phyloP scores from a whole-genome alignment of 1,284 basidiomycete genomes.

The Cutaneotrichosporon sp. region DNA sequence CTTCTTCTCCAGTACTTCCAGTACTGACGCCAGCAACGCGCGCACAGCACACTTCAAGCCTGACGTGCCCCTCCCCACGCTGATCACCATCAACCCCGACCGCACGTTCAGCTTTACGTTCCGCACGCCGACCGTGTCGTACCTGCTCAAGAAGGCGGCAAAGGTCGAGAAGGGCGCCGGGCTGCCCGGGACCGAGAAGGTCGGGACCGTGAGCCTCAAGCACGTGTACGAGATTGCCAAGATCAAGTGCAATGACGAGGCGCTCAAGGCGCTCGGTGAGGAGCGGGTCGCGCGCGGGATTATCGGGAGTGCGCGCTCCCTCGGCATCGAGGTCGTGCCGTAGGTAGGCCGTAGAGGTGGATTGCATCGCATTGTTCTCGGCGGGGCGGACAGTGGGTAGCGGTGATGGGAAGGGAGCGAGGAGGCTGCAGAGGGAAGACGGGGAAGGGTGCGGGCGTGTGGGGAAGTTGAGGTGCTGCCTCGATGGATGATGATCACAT shows the following conservation, averaged over 20 bases:
- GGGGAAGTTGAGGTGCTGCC: no score
- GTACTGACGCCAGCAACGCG: constrained; percentile 64
- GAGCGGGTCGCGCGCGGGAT: constrained; percentile 86
- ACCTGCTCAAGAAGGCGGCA: constrained; percentile 89
- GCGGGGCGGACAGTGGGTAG: not conserved
- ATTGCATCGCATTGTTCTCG: constrained; percentile 19
- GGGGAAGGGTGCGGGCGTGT: no score
- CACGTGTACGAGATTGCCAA: constrained; percentile 99
- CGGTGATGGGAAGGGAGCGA: not conserved
- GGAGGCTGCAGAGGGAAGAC: not conserved
- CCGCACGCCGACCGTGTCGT: constrained; percentile 87
- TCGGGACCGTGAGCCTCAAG: constrained; percentile 87
- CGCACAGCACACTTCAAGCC: constrained; percentile 84
- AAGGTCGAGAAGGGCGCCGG: constrained; percentile 86
- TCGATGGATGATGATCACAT: no score
- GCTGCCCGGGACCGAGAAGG: constrained; percentile 46
- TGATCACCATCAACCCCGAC: constrained; percentile 92
- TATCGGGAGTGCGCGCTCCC: constrained; percentile 76
- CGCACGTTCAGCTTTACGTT: constrained; percentile 91
- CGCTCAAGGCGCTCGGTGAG: constrained; percentile 76
- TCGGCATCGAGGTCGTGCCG: constrained; percentile 85
- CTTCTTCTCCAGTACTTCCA: not conserved
- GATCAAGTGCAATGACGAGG: constrained; percentile 89
- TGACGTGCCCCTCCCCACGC: constrained; percentile 83
- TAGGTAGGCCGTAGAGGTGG: no score